phyloP scores from a whole-genome alignment of 345 rosid genomes.

The Brassica juncea region DNA sequence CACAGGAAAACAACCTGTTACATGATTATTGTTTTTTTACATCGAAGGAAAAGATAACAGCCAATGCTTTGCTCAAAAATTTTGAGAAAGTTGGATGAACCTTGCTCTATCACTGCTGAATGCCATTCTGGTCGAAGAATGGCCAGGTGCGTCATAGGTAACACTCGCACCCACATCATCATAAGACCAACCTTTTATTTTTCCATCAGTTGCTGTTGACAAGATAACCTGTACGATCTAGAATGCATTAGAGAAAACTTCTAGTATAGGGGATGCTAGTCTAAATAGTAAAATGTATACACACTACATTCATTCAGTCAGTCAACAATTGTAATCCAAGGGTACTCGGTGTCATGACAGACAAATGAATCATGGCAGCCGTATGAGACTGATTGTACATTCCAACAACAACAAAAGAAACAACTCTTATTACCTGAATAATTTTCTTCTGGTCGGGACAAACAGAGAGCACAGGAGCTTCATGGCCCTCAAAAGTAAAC shows the following conservation, averaged over 20 bases:
- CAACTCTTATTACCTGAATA: conserved; percentile 59
- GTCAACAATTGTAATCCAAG: background rate
- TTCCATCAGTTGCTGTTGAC: conserved; percentile 89
- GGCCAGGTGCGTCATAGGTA: conserved; percentile 88
- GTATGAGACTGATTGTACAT: background rate
- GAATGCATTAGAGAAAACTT: conserved; percentile 3
- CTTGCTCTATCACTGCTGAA: conserved; percentile 87
- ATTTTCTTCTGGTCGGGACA: conserved; percentile 82
- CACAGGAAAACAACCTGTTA: conserved; percentile 35
- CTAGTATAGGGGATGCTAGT: too few species aligned
- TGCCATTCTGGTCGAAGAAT: conserved; percentile 74
- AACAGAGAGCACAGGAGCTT: conserved; percentile 79
- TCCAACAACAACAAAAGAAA: background rate
- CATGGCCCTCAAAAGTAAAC: conserved; percentile 75
- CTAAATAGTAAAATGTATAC: conserved; percentile 44
- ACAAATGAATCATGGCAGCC: background rate
- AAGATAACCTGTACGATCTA: conserved; percentile 62
- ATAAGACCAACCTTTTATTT: conserved; percentile 85
- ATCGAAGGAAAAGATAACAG: background rate
- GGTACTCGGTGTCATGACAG: background rate
- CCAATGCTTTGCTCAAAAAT: conserved; percentile 1
- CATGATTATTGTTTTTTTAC: background rate
- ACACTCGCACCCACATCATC: conserved; percentile 77
- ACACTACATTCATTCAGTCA: background rate
- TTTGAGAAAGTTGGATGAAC: conserved; percentile 42